Evolutionary conservation across 495 filamentous ascomycete genomes (phyloP).

Genomic region (Penicillium alfredii): DNA sequence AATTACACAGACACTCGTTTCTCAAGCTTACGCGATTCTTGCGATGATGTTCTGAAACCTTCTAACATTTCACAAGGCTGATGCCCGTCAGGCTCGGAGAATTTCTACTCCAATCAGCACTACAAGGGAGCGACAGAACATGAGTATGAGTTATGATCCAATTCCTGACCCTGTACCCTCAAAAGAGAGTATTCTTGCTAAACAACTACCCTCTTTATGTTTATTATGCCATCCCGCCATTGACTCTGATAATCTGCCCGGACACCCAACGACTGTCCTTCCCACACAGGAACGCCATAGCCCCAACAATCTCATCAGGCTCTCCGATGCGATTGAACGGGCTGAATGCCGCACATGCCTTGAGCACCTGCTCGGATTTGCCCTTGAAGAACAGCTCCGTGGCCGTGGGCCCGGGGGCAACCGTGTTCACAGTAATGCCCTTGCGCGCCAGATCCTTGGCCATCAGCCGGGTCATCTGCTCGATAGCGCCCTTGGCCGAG

Average conservation of each 20-base stretch:
- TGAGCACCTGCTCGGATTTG: slow-evolving; percentile 54
- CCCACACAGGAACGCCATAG: slow-evolving; percentile 48
- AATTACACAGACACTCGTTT: too few relatives aligned
- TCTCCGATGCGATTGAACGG: slow-evolving; percentile 52
- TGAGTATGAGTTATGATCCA: too few relatives aligned
- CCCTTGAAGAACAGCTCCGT: slow-evolving; percentile 62
- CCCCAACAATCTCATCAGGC: slow-evolving; percentile 58
- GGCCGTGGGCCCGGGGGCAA: slow-evolving; percentile 60
- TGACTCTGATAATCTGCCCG: slow-evolving; percentile 58
- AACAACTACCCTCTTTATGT: too few relatives aligned
- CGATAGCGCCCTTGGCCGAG: slow-evolving; percentile 61
- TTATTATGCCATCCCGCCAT: slow-evolving; percentile 42
- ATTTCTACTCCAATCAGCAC: too few relatives aligned
- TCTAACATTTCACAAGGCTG: too few relatives aligned
- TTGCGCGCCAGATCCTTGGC: slow-evolving; percentile 59
- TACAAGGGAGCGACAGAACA: too few relatives aligned
- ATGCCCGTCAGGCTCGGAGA: too few relatives aligned
- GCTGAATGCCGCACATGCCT: slow-evolving; percentile 45
- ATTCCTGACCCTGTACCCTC: too few relatives aligned
- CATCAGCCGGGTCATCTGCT: slow-evolving; percentile 60
- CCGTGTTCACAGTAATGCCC: slow-evolving; percentile 56
- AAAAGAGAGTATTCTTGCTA: too few relatives aligned
- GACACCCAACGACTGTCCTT: slow-evolving; percentile 54
- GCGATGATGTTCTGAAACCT: too few relatives aligned
- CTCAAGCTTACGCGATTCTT: too few relatives aligned